Conservation (phyloP, 768 basidiomycete genomes). For the Amanita polypyramis region DNA sequence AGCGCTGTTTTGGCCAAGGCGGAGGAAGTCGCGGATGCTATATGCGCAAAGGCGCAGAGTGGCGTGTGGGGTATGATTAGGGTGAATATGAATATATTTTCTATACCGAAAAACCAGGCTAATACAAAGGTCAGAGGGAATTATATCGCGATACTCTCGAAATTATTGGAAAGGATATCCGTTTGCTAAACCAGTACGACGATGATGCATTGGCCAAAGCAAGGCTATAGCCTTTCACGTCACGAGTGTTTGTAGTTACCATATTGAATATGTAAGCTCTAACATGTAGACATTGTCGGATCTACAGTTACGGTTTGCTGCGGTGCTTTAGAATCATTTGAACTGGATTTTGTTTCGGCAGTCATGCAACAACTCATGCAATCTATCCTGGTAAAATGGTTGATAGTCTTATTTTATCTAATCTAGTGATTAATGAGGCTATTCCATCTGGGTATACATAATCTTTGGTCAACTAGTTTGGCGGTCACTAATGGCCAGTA, state of each 20-base stretch:
- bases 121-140: conserved; percentile 26
- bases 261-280: background rate
- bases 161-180: conserved; percentile 26
- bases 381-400: too few relatives aligned
- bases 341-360: too few relatives aligned
- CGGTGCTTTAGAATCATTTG: too few relatives aligned
- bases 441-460: too few relatives aligned
- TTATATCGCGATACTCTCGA: conserved; percentile 48
- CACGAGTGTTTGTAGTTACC: background rate
- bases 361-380: too few relatives aligned
- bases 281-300: background rate
- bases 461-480: too few relatives aligned
- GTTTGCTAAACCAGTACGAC: conserved; percentile 21
- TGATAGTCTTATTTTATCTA: too few relatives aligned
- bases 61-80: conserved; percentile 73
- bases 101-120: background rate
- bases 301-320: too few relatives aligned
- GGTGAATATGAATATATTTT: conserved; percentile 24
- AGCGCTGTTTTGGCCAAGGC: conserved; percentile 52
- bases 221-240: conserved; percentile 22
- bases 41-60: conserved; percentile 37
- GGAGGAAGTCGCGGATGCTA: conserved; percentile 44
- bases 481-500: too few relatives aligned
- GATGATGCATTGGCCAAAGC: conserved; percentile 44
- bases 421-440: too few relatives aligned